Evolutionary conservation across 164 flowering plant genomes (phyloP), one percentile per base, ranked within the genome.

Genomic region (Vitis riparia): DNA sequence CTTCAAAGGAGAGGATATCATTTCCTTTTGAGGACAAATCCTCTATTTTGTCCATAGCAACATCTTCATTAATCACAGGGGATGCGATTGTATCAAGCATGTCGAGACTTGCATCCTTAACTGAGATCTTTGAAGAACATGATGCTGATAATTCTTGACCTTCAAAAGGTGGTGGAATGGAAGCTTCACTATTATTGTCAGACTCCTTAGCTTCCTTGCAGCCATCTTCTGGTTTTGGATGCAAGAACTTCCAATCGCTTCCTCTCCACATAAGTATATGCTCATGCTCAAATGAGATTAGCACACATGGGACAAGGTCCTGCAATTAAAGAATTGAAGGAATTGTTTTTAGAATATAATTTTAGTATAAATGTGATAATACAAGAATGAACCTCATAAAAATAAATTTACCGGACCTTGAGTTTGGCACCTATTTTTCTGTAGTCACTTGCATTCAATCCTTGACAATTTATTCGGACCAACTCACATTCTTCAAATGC

Each of bases 211-310:
- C 68, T 59, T 68, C 79, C 50, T 65, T 63, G n/a, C 5, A 11
- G 63, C 44, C 69, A 59, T 60, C 74, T 52, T 66, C 84, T 48
- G 59, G 74, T 51, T 72, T 78, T 49, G 72, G 64, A 48, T 88
- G 47, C 23, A 90, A 78, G 29, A 92, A 86, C 76, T 84, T 87
- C 97, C 97, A 92, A 14, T 91, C 82, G 55, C 73, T 77, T 69
- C 99, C 97, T 79, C 97, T 87, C 97, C 97, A 94, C 81, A 90
- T 81, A 14, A 94, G 91, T 65, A 94, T 87, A 81, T 90, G 94
- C 75, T 91, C 96, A 68, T 65, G 5, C 67, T 87, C 92, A 83
- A 92, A 94, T 59, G 99, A 91, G 72, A 94, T 74, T 14, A 92
- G 76, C 64, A 94, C 87, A 76, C 97, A 92, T 19, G 95, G 97